Conservation (phyloP, 208 protist species). For the Leishmania martiniquensis region DNA sequence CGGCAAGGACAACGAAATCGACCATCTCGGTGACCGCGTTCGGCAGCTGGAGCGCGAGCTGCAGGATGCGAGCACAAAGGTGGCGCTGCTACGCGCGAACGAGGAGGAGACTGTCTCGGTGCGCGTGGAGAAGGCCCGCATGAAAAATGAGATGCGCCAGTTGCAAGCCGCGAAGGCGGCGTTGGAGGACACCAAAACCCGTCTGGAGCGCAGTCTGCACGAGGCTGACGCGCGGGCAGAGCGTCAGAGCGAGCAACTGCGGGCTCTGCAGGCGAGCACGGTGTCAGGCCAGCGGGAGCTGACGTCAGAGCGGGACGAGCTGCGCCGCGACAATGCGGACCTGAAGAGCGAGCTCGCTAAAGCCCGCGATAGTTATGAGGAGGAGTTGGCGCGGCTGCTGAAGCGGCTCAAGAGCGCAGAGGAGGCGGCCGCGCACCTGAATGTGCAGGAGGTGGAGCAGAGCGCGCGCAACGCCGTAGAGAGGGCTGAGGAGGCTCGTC, state of each 20-base stretch:
- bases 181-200: slow-evolving; percentile 41
- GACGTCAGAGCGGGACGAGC: slow-evolving; percentile 46
- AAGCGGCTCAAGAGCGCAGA: slow-evolving; percentile 33
- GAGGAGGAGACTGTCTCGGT: slow-evolving; percentile 9
- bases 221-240: slow-evolving; percentile 51
- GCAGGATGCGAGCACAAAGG: slow-evolving; percentile 54
- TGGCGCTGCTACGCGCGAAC: slow-evolving; percentile 23
- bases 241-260: slow-evolving; percentile 44
- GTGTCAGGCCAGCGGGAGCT: slow-evolving; percentile 28
- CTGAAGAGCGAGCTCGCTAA: slow-evolving; percentile 36
- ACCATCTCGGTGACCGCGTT: slow-evolving; percentile 42
- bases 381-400: slow-evolving; percentile 49
- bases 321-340: slow-evolving; percentile 46
- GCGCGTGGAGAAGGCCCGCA: slow-evolving; percentile 29
- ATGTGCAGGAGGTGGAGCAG: slow-evolving; percentile 38
- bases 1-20: slow-evolving; percentile 42
- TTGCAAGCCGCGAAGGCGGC: slow-evolving; percentile 44
- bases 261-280: slow-evolving; percentile 52
- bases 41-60: slow-evolving; percentile 51
- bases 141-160: slow-evolving; percentile 66
- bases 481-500: slow-evolving; percentile 47
- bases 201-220: slow-evolving; percentile 53
- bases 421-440: slow-evolving; percentile 31
- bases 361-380: slow-evolving; percentile 40
- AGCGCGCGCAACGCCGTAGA: slow-evolving; percentile 34